Evolutionary conservation across 2,329 filamentous ascomycete species (phyloP).

Genomic region (Mycogone perniciosa): DNA sequence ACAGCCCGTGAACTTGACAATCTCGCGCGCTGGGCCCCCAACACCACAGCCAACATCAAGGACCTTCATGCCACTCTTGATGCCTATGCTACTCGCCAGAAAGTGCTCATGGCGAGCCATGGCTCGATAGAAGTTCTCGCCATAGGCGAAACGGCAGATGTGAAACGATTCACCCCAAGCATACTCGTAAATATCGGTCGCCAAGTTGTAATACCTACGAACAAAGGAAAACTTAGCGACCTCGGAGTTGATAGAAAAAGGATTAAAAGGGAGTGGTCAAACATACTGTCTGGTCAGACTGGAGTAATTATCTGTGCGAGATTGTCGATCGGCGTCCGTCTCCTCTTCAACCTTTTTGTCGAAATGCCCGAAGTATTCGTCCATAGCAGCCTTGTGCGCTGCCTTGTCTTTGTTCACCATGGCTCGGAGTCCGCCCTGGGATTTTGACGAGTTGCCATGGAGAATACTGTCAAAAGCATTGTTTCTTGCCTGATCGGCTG

Average conservation of each 20-base stretch:
- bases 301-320: slow-evolving; percentile 11
- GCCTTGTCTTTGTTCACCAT: slow-evolving; percentile 70
- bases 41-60: slow-evolving; percentile 97
- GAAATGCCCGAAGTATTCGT: slow-evolving; percentile 95
- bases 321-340: slow-evolving; percentile 56
- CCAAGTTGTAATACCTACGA: slow-evolving; percentile 84
- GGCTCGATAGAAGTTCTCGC: slow-evolving; percentile 83
- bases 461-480: slow-evolving; percentile 78
- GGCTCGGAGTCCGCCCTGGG: slow-evolving; percentile 64
- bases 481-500: slow-evolving; percentile 72
- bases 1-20: slow-evolving; percentile 87
- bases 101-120: slow-evolving; percentile 98
- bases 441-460: slow-evolving; percentile 61
- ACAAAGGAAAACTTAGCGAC: slow-evolving; percentile 1
- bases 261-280: not conserved
- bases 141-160: slow-evolving; percentile 86
- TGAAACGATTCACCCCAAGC: slow-evolving; percentile 97
- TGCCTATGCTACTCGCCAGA: slow-evolving; percentile 80
- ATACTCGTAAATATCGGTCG: slow-evolving; percentile 94
- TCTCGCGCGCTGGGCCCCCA: slow-evolving; percentile 89
- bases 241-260: not conserved
- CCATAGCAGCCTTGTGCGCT: slow-evolving; percentile 71
- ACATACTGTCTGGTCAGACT: slow-evolving; percentile 10
- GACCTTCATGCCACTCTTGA: slow-evolving; percentile 81
- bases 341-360: slow-evolving; percentile 73